Base-by-base conservation (phyloP, 2,329 filamentous ascomycete genomes). In the Epichloe bromicola region DNA sequence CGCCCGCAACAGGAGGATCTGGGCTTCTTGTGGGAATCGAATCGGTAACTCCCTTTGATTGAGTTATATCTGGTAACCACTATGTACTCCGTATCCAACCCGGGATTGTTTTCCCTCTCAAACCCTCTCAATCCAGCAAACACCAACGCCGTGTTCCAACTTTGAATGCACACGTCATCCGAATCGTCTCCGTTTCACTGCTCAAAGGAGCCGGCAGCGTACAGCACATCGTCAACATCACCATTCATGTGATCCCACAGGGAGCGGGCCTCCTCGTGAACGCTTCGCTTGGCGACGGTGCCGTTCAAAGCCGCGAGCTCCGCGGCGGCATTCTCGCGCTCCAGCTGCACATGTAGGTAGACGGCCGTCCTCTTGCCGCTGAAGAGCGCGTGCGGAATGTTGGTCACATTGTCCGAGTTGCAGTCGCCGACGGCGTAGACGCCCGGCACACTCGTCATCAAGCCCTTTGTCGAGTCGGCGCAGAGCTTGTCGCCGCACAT, bases 361-460 rank as follows among this genome's bases (percentile, higher is more conserved):
- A 83, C 78, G 5, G 75, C 78, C 0, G 78, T 68, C 33, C 71
- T 63, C 69, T 83, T 83, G 3, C 78, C 79, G 12, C 67, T 75
- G 58, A 69, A 82, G 58, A 83, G 70, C 0, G 80, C 79, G 54
- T 82, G 79, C 0, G 78, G 78, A 1, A 82, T 73, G 55, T 82
- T 83, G 3, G 78, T 81, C 8, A 69, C 66, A n/a, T 74, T 74
- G 49, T 82, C 78, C 34, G 71, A 73, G 62, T 82, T 83, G 12
- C 73, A 74, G 55, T 83, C 79, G 0, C 80, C 79, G 19, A 82
- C 62, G 5, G 75, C 79, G 56, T 74, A 82, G 0, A 82, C 71
- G 1, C 78, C 77, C 0, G 65, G 59, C 4, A 79, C 58, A 49
- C 72, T 82, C 1, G 79, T 80, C 14, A 66, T 57, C 53, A 76